A percentile compares a stretch with the other conserved stretches of the same genome.
Conservation (phyloP, 805 yeast genomes). For the Jamesozyma lodderae region DNA sequence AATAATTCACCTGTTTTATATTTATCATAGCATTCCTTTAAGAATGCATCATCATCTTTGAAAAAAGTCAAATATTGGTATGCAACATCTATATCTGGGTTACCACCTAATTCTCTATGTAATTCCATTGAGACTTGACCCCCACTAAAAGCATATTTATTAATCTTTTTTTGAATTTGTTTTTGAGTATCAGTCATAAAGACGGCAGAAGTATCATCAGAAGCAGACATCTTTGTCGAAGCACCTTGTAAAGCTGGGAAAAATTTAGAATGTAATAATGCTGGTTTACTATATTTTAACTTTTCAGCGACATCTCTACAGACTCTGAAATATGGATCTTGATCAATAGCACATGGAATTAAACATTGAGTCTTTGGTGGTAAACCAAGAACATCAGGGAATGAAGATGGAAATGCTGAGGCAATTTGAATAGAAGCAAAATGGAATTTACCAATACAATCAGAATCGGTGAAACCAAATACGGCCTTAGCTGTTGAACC, state of each 20-base stretch:
- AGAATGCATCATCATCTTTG: constrained; percentile 75
- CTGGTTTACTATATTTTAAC: constrained; percentile 81
- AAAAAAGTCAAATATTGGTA: constrained; percentile 88
- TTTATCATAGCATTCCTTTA: constrained; percentile 49
- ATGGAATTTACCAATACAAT: constrained; percentile 88
- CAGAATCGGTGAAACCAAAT: constrained; percentile 91
- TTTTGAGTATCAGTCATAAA: constrained; percentile 92
- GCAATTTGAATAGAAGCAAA: constrained; percentile 96
- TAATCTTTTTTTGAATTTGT: constrained; percentile 86
- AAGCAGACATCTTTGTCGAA: constrained; percentile 92
- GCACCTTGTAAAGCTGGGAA: constrained; percentile 98
- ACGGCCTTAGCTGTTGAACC: constrained; percentile 96
- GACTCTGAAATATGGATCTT: constrained; percentile 96
- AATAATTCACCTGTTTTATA: constrained; percentile 76
- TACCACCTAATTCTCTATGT: constrained; percentile 83
- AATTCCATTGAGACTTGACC: constrained; percentile 83
- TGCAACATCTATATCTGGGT: constrained; percentile 93
- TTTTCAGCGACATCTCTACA: constrained; percentile 96
- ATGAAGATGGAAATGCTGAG: constrained; percentile 90
- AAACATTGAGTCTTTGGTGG: constrained; percentile 89
- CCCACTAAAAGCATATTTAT: constrained; percentile 94
- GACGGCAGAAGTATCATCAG: constrained; percentile 82
- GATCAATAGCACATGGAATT: constrained; percentile 98
- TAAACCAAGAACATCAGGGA: constrained; percentile 83
- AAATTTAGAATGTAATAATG: constrained; percentile 86